Conservation (phyloP, 1,284 basidiomycete species). For the Porogramme epimiltina region DNA sequence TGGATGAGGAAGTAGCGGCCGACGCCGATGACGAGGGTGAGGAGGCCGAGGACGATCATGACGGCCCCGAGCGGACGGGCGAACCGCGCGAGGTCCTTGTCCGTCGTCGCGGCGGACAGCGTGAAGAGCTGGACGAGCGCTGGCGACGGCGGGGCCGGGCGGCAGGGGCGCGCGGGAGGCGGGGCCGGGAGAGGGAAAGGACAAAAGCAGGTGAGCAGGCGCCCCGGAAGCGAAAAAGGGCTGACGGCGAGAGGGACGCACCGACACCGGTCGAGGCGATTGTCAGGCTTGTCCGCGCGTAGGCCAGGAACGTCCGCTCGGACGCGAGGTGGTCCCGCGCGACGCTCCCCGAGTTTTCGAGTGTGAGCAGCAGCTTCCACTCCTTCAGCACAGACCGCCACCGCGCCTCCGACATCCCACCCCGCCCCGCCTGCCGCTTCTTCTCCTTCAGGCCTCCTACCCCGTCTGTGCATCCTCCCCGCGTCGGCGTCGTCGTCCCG, state of each 20-base stretch:
- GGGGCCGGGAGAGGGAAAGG: no score
- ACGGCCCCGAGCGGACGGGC: slow-evolving; percentile 58
- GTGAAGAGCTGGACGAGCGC: slow-evolving; percentile 62
- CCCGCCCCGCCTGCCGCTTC: neutral
- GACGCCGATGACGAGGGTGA: slow-evolving; percentile 53
- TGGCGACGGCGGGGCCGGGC: no score
- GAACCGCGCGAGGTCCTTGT: slow-evolving; percentile 41
- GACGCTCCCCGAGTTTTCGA: slow-evolving; percentile 60
- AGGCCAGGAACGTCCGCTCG: slow-evolving; percentile 60
- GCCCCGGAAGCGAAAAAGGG: neutral
- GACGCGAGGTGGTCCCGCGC: slow-evolving; percentile 63
- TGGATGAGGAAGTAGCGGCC: slow-evolving; percentile 59
- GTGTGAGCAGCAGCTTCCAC: slow-evolving; percentile 35
- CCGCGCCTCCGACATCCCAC: slow-evolving; percentile 4
- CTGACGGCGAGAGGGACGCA: slow-evolving; percentile 24
- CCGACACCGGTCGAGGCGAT: slow-evolving; percentile 54
- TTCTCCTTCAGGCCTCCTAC: neutral
- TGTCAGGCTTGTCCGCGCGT: slow-evolving; percentile 57
- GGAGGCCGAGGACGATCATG: slow-evolving; percentile 51
- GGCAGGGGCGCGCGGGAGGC: no score
- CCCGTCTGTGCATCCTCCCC: neutral
- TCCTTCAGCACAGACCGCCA: slow-evolving; percentile 21
- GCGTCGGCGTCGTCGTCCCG: neutral
- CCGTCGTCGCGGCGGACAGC: slow-evolving; percentile 36
- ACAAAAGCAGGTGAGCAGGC: neutral